phyloP scores from a whole-genome alignment of 352 stramenopile species.

The Phytopythium aichiense region DNA sequence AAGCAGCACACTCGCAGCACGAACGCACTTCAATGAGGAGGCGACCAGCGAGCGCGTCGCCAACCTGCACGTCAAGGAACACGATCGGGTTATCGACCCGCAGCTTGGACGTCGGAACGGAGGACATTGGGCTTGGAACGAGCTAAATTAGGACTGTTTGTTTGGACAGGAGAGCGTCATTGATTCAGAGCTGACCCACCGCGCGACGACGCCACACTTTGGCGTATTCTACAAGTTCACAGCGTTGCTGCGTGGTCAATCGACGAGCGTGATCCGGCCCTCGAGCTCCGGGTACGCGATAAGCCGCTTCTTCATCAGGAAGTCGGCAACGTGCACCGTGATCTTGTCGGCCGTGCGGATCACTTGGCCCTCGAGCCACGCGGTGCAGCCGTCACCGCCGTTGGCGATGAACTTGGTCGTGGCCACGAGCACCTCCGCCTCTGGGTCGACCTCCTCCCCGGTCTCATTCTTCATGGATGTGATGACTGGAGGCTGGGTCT shows the following conservation, averaged over 20 bases:
- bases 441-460: slow-evolving; percentile 46
- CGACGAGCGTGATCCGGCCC: slow-evolving; percentile 57
- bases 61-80: slow-evolving; percentile 95
- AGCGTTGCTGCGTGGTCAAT: slow-evolving; percentile 22
- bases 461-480: slow-evolving; percentile 40
- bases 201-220: background rate
- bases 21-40: slow-evolving; percentile 88
- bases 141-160: slow-evolving; percentile 1
- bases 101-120: background rate
- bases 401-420: slow-evolving; percentile 79
- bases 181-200: background rate
- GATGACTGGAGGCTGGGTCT: slow-evolving; percentile 18
- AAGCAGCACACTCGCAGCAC: background rate
- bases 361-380: slow-evolving; percentile 63
- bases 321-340: slow-evolving; percentile 42
- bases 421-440: slow-evolving; percentile 53
- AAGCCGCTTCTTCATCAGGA: slow-evolving; percentile 65
- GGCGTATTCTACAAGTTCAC: background rate
- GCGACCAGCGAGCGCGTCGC: slow-evolving; percentile 72
- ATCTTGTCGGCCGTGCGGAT: slow-evolving; percentile 46
- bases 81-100: slow-evolving; percentile 80
- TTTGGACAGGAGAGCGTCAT: background rate
- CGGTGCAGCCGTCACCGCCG: slow-evolving; percentile 70
- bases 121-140: background rate
- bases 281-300: slow-evolving; percentile 56